Conservation (phyloP, 495 filamentous ascomycete genomes). For the Penicillium simplicissimum region DNA sequence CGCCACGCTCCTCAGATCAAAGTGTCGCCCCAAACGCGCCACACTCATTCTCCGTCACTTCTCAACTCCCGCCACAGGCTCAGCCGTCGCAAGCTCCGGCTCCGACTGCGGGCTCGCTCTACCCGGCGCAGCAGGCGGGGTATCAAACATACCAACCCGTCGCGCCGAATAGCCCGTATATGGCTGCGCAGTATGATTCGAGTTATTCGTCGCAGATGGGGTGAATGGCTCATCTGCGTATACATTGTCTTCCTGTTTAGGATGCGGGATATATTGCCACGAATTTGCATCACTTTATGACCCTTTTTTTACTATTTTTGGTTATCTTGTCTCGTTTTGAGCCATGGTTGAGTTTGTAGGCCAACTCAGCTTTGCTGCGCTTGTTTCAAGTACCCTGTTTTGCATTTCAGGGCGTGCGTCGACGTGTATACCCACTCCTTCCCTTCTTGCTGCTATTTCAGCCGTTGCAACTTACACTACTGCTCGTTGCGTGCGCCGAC, state of each 20-base stretch:
- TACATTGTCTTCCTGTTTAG: neutral
- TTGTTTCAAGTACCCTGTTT: slow-evolving; percentile 1
- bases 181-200: slow-evolving; percentile 15
- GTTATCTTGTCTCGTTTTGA: neutral
- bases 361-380: neutral
- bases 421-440: slow-evolving; percentile 18
- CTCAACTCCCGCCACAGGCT: slow-evolving; percentile 17
- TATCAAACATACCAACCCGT: slow-evolving; percentile 23
- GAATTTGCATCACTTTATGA: neutral
- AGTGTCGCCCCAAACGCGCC: slow-evolving; percentile 25
- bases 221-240: neutral
- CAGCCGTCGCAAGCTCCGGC: neutral
- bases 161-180: slow-evolving; percentile 21
- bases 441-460: slow-evolving; percentile 3
- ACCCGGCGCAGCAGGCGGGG: slow-evolving; percentile 17
- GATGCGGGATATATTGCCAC: neutral
- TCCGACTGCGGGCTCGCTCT: slow-evolving; percentile 7
- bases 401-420: slow-evolving; percentile 19
- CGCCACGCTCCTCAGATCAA: slow-evolving; percentile 24
- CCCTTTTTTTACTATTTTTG: neutral
- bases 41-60: slow-evolving; percentile 26
- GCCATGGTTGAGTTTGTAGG: neutral
- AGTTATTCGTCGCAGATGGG: slow-evolving; percentile 27
- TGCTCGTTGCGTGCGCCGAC: slow-evolving; percentile 2
- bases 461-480: neutral